Conservation (phyloP, 73 alveolate species). For the Chromera velia region DNA sequence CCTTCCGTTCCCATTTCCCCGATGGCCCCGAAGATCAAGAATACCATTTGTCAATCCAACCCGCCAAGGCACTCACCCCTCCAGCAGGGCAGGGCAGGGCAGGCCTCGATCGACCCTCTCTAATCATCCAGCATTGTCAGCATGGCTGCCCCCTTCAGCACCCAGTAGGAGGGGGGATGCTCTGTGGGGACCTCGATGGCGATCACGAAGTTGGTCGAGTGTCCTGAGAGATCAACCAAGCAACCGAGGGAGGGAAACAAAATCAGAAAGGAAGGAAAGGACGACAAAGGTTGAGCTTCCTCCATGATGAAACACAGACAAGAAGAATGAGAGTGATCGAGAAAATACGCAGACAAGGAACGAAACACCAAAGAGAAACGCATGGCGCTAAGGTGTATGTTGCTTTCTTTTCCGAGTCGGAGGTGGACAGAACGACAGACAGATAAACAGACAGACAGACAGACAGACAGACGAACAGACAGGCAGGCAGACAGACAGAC, state of each 20-base stretch:
- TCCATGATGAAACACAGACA: too few relatives aligned
- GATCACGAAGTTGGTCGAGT: slow-evolving; percentile 85
- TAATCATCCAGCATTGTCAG: slow-evolving; percentile 83
- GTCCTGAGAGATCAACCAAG: slow-evolving; percentile 16
- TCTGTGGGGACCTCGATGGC: slow-evolving; percentile 74
- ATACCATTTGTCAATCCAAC: not conserved
- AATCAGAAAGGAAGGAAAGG: too few relatives aligned
- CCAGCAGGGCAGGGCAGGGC: not conserved
- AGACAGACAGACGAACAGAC: too few relatives aligned
- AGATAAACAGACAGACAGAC: too few relatives aligned
- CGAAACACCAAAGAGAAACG: too few relatives aligned
- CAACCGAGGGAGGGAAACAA: too few relatives aligned
- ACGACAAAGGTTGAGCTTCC: too few relatives aligned
- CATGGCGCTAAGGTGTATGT: too few relatives aligned
- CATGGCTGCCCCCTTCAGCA: slow-evolving; percentile 89
- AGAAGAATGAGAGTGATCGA: too few relatives aligned
- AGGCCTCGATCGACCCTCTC: slow-evolving; percentile 18
- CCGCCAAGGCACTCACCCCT: not conserved
- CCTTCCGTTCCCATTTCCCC: not conserved
- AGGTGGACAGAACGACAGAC: too few relatives aligned
- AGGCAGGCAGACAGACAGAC: not conserved
- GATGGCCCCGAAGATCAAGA: not conserved
- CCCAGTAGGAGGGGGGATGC: slow-evolving; percentile 77
- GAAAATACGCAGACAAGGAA: too few relatives aligned
- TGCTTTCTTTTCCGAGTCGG: too few relatives aligned